Conservation (phyloP, 2,329 filamentous ascomycete species). For the Grosmannia clavigera region DNA sequence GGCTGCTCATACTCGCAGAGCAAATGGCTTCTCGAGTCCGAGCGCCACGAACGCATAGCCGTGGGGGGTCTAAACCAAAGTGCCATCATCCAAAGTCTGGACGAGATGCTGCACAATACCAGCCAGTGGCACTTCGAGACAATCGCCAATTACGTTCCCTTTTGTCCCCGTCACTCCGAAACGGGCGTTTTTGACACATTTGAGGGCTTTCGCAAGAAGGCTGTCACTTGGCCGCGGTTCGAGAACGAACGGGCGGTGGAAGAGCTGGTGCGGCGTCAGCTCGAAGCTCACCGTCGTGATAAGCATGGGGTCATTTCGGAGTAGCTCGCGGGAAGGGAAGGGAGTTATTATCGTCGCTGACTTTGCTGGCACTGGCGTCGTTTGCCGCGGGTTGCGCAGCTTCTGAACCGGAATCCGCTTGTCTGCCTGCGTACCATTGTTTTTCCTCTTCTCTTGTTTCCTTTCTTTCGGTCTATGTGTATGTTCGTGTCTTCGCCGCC, state of each 20-base stretch:
- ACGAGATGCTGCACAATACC: slow-evolving; percentile 18
- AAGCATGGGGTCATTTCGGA: not conserved
- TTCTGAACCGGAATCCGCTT: not conserved
- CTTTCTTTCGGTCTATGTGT: not conserved
- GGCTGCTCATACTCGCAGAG: slow-evolving; percentile 13
- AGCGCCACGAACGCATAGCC: slow-evolving; percentile 20
- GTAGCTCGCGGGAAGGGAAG: not conserved
- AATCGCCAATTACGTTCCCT: slow-evolving; percentile 16
- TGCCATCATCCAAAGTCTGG: slow-evolving; percentile 16
- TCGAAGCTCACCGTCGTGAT: not conserved
- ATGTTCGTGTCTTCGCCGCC: not conserved
- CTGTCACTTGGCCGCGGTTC: not conserved
- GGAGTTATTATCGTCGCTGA: not conserved
- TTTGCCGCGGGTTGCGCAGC: not conserved
- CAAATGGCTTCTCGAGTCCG: slow-evolving; percentile 12
- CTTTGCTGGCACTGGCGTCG: not conserved
- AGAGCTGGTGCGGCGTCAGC: not conserved
- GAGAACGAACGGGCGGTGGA: not conserved
- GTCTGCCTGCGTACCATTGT: no score
- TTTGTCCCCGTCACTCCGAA: not conserved
- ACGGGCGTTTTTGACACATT: not conserved
- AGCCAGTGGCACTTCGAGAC: slow-evolving; percentile 16
- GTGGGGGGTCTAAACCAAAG: slow-evolving; percentile 15
- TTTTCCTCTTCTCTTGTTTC: not conserved
- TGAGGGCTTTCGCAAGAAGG: not conserved